A percentile compares a stretch with the other conserved stretches of the same genome.
Evolutionary conservation across 2,329 filamentous ascomycete genomes (phyloP).

Genomic region (Lachnellula arida): DNA sequence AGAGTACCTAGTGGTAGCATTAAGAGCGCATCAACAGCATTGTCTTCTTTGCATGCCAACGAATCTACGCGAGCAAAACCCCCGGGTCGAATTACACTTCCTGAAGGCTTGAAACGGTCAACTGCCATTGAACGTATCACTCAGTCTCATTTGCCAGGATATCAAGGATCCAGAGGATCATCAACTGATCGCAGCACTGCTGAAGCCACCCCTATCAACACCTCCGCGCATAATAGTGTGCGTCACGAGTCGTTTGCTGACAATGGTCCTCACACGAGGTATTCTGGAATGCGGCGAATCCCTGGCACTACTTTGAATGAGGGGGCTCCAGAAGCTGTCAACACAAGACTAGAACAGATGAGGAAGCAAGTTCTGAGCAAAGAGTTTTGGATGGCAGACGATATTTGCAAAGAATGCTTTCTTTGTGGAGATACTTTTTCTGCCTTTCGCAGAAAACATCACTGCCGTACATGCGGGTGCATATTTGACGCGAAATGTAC

Average conservation of each 20-base stretch:
- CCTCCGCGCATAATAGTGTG: slow-evolving; percentile 54
- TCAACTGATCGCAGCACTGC: slow-evolving; percentile 54
- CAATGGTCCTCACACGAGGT: slow-evolving; percentile 37
- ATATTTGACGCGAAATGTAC: slow-evolving; percentile 98
- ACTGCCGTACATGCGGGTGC: slow-evolving; percentile 93
- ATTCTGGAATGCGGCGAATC: slow-evolving; percentile 45
- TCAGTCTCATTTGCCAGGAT: slow-evolving; percentile 41
- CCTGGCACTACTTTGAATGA: slow-evolving; percentile 54
- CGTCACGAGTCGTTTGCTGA: slow-evolving; percentile 53
- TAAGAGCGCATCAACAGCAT: slow-evolving; percentile 26
- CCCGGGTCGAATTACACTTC: slow-evolving; percentile 17
- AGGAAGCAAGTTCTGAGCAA: slow-evolving; percentile 84
- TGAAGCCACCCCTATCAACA: slow-evolving; percentile 53
- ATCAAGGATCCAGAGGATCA: slow-evolving; percentile 50
- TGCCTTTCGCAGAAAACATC: slow-evolving; percentile 92
- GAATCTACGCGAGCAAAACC: slow-evolving; percentile 30
- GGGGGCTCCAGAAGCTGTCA: slow-evolving; percentile 54
- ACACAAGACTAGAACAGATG: slow-evolving; percentile 63
- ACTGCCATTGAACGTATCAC: slow-evolving; percentile 35
- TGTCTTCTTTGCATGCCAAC: slow-evolving; percentile 27
- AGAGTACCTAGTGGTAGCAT: slow-evolving; percentile 31
- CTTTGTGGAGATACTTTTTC: slow-evolving; percentile 86
- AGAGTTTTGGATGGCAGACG: slow-evolving; percentile 99
- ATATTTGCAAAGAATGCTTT: slow-evolving; percentile 97
- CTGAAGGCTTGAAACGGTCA: slow-evolving; percentile 32